Evolutionary conservation across 2,329 filamentous ascomycete species (phyloP).

Genomic region (Botrytis sinoallii): DNA sequence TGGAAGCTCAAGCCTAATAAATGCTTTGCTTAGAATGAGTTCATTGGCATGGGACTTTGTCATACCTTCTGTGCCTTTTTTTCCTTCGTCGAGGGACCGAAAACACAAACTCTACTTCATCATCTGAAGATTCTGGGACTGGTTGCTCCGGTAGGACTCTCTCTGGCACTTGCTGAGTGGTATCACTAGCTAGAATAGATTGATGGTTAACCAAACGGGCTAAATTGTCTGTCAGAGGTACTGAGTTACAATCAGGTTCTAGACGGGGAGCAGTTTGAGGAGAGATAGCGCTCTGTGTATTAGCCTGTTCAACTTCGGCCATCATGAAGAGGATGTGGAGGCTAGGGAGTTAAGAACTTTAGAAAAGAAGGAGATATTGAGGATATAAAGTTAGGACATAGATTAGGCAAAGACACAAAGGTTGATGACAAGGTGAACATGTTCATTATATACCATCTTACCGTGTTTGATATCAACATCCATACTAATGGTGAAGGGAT

Average conservation of each 20-base stretch:
- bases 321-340: background rate
- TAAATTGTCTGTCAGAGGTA: background rate
- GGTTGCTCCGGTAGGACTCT: background rate
- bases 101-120: slow-evolving; percentile 47
- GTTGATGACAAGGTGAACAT: background rate
- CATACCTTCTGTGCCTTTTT: slow-evolving; percentile 40
- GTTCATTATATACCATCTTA: slow-evolving; percentile 3
- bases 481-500: background rate
- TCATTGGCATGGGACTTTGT: background rate
- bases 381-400: slow-evolving; percentile 6
- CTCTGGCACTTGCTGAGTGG: background rate
- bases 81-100: slow-evolving; percentile 41
- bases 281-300: background rate
- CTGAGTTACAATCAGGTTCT: background rate
- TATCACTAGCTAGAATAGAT: background rate
- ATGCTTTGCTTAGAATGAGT: background rate
- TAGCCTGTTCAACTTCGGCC: background rate
- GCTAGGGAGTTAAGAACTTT: background rate
- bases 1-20: background rate
- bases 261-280: background rate
- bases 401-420: slow-evolving; percentile 12
- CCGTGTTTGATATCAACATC: background rate
- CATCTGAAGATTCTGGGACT: slow-evolving; percentile 37
- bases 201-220: background rate
- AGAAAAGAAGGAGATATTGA: background rate